These are phyloP conservation scores for Trametes versicolor DNA, from an alignment of 1,284 basidiomycete genomes.

Conservation along the genomic window DNA sequence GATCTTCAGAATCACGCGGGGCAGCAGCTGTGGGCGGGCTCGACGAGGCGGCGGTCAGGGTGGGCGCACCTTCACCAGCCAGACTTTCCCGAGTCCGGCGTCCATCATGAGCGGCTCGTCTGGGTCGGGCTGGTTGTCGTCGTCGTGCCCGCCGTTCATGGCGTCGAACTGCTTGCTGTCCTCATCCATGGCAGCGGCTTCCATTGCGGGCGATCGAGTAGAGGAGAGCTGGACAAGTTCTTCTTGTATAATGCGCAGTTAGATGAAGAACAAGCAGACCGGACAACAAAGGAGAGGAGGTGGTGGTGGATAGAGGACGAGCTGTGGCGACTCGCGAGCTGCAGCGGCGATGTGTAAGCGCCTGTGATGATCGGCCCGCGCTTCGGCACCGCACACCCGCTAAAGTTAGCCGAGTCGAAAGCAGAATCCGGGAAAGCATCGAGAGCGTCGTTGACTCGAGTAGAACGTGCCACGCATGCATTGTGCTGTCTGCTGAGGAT, in stretches of 20 bases:
- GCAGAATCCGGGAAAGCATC: not conserved
- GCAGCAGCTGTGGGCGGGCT: conserved; percentile 15
- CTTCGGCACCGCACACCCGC: not conserved
- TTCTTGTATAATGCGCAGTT: not conserved
- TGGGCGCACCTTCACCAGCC: conserved; percentile 76
- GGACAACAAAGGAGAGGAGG: not conserved
- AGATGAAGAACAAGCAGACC: not conserved
- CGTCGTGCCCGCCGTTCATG: conserved; percentile 58
- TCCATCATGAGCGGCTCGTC: conserved; percentile 80
- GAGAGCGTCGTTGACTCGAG: too few relatives aligned
- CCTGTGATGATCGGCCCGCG: not conserved
- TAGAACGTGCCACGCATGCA: too few relatives aligned
- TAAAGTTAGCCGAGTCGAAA: not conserved
- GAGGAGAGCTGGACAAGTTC: not conserved
- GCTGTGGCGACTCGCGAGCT: not conserved
- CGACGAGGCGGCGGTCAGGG: conserved; percentile 8
- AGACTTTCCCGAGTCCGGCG: conserved; percentile 75
- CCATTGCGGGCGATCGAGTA: conserved; percentile 47
- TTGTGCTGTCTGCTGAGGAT: too few relatives aligned
- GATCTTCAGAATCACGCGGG: conserved; percentile 58
- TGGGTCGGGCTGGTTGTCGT: conserved; percentile 74
- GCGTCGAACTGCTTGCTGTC: conserved; percentile 72
- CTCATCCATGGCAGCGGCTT: conserved; percentile 59
- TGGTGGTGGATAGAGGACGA: not conserved
- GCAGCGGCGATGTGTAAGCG: conserved; percentile 1